phyloP scores from a whole-genome alignment of 768 basidiomycete genomes.

The Leucocoprinus sp. region DNA sequence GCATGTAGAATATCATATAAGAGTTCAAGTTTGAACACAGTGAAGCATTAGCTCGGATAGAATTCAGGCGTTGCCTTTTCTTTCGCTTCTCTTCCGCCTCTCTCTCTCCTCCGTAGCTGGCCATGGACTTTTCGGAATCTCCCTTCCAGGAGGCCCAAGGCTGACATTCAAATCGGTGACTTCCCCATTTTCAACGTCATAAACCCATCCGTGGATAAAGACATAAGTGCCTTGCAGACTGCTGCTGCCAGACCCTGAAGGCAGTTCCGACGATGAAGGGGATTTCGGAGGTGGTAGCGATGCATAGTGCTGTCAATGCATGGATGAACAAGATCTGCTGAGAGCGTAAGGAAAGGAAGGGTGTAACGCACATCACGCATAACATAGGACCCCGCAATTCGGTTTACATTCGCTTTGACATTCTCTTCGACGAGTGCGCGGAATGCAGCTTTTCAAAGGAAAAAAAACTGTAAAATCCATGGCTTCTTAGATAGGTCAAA shows the following conservation, averaged over 20 bases:
- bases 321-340: not conserved
- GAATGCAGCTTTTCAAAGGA: constrained; percentile 24
- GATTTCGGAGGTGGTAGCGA: constrained; percentile 10
- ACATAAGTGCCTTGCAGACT: constrained; percentile 18
- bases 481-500: not conserved
- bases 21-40: too few relatives aligned
- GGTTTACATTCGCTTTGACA: constrained; percentile 24
- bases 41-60: too few relatives aligned
- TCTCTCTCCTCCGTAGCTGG: constrained; percentile 4
- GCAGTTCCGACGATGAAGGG: not conserved
- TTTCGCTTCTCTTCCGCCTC: not conserved
- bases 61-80: too few relatives aligned
- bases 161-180: constrained; percentile 40
- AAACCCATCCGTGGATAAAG: constrained; percentile 52
- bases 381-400: constrained; percentile 21
- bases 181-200: constrained; percentile 44
- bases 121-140: constrained; percentile 23
- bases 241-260: constrained; percentile 9
- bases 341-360: not conserved
- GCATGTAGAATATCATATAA: too few relatives aligned
- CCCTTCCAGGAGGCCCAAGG: constrained; percentile 27
- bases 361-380: constrained; percentile 21
- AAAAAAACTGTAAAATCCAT: not conserved
- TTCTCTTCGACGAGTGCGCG: constrained; percentile 38
- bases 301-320: constrained; percentile 17